Conservation (phyloP, 1,284 basidiomycete species). For the Cryptococcus hybrid region DNA sequence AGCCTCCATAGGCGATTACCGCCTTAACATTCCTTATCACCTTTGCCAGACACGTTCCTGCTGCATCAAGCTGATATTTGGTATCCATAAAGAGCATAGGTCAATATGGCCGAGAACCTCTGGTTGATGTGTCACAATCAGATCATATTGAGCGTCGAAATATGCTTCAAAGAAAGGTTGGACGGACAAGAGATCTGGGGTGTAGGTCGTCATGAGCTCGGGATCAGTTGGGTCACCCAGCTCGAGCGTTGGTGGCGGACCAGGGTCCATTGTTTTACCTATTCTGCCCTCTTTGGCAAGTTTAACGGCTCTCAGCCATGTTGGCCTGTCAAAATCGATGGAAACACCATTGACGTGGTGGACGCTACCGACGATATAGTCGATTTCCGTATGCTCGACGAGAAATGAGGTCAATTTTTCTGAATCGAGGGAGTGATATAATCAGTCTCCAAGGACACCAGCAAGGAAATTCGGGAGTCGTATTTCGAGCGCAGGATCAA, state of each 20-base stretch:
- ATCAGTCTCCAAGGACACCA: slow-evolving; percentile 94
- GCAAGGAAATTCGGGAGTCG: slow-evolving; percentile 61
- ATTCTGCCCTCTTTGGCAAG: not conserved
- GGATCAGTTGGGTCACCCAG: slow-evolving; percentile 6
- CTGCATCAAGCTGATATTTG: slow-evolving; percentile 57
- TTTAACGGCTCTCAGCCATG: slow-evolving; percentile 33
- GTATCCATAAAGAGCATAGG: slow-evolving; percentile 76
- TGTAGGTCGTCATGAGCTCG: slow-evolving; percentile 10
- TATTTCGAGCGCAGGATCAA: slow-evolving; percentile 61
- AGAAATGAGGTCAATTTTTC: slow-evolving; percentile 55
- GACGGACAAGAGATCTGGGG: slow-evolving; percentile 16
- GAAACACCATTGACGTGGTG: slow-evolving; percentile 87
- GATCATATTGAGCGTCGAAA: slow-evolving; percentile 74
- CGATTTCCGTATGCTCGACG: slow-evolving; percentile 60
- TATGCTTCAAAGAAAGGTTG: slow-evolving; percentile 62
- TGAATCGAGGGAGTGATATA: slow-evolving; percentile 72
- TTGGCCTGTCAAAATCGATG: slow-evolving; percentile 80
- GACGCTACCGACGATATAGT: slow-evolving; percentile 90
- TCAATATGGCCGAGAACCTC: slow-evolving; percentile 94
- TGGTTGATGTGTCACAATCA: slow-evolving; percentile 70
- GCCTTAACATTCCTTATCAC: slow-evolving; percentile 72
- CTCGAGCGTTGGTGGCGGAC: slow-evolving; percentile 9
- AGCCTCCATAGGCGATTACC: slow-evolving; percentile 77
- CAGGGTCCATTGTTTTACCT: slow-evolving; percentile 18
- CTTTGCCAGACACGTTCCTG: slow-evolving; percentile 62